phyloP scores from a whole-genome alignment of 148 eudicot genomes.

The Gaultheria prostrata region DNA sequence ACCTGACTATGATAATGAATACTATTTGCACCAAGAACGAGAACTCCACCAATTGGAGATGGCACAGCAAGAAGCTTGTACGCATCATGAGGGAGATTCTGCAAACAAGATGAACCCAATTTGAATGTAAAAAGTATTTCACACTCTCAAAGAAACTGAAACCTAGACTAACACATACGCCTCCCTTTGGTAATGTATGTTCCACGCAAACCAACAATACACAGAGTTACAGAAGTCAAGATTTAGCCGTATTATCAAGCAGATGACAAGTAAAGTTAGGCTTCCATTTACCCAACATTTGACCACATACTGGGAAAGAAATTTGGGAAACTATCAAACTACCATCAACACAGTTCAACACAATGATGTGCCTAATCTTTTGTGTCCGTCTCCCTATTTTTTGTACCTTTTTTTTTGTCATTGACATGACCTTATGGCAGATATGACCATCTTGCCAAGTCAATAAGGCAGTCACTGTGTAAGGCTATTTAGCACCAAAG shows the following conservation, averaged over 20 bases:
- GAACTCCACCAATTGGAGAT: constrained; percentile 97
- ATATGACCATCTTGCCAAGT: neutral
- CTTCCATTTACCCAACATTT: neutral
- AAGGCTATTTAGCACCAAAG: neutral
- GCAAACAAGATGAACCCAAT: constrained; percentile 24
- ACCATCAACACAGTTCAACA: neutral
- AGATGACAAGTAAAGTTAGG: neutral
- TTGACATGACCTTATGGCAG: neutral
- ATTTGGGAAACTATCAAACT: neutral
- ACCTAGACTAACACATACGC: neutral
- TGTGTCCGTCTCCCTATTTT: neutral
- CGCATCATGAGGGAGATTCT: constrained; percentile 96
- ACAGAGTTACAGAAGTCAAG: neutral
- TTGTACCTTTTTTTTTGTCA: neutral
- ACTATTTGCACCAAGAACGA: constrained; percentile 76
- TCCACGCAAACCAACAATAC: neutral
- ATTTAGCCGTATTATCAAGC: neutral
- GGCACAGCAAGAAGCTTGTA: constrained; percentile 99
- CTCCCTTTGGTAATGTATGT: neutral
- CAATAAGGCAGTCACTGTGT: neutral
- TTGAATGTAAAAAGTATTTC: neutral
- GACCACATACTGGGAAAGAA: constrained; percentile 4
- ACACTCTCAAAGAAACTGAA: neutral
- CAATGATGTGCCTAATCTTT: neutral
- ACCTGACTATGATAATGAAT: constrained; percentile 99